phyloP scores from a whole-genome alignment of 2,329 filamentous ascomycete genomes.

The Bipolaris sorokiniana region DNA sequence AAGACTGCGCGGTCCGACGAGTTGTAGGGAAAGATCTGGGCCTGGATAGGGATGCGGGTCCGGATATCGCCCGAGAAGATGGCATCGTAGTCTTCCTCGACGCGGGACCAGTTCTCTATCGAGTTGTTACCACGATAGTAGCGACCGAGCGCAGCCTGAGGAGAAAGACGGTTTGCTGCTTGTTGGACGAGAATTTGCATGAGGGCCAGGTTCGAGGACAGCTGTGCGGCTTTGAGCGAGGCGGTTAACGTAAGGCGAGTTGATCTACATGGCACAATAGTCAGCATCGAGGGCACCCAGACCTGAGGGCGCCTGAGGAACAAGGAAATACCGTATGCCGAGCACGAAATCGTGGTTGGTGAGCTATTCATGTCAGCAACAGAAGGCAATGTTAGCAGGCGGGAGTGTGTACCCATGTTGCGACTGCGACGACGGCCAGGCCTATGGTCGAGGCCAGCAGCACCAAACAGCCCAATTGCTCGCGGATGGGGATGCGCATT shows the following conservation, averaged over 20 bases:
- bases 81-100: slow-evolving; percentile 70
- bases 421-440: slow-evolving; percentile 78
- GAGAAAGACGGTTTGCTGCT: slow-evolving; percentile 67
- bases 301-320: no score
- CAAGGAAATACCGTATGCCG: slow-evolving; percentile 53
- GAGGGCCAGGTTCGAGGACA: slow-evolving; percentile 78
- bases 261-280: slow-evolving; percentile 44
- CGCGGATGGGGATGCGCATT: slow-evolving; percentile 87
- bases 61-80: slow-evolving; percentile 67
- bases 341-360: slow-evolving; percentile 68
- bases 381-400: background rate
- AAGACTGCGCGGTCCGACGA: slow-evolving; percentile 56
- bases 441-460: slow-evolving; percentile 75
- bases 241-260: slow-evolving; percentile 77
- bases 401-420: slow-evolving; percentile 61
- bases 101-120: slow-evolving; percentile 64
- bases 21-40: slow-evolving; percentile 74
- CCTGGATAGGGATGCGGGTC: slow-evolving; percentile 66
- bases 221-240: slow-evolving; percentile 82
- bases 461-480: slow-evolving; percentile 84
- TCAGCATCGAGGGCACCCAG: background rate
- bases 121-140: slow-evolving; percentile 63
- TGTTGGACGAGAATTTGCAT: slow-evolving; percentile 76
- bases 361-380: slow-evolving; percentile 48
- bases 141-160: slow-evolving; percentile 59